These are phyloP conservation scores for Fraxinus baroniana DNA, from an alignment of 305 asterid species.

Conservation along the genomic window DNA sequence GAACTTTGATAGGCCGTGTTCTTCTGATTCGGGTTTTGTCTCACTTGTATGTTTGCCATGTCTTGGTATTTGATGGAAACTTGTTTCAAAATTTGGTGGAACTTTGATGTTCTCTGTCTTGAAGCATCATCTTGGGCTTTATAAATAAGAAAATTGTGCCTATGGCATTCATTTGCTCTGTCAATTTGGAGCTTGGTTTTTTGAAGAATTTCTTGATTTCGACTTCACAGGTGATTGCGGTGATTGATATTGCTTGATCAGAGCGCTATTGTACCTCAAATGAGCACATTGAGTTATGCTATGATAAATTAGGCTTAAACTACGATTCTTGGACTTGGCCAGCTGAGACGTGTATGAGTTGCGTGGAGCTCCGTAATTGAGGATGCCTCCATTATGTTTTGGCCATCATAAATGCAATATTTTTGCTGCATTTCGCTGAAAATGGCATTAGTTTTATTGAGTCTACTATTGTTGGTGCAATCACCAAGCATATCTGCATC, in stretches of 20 bases:
- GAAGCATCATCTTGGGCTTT: neutral
- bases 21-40: conserved; percentile 19
- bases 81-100: conserved; percentile 13
- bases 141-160: neutral
- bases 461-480: conserved; percentile 44
- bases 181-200: conserved; percentile 26
- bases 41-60: conserved; percentile 24
- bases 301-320: conserved; percentile 10
- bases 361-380: conserved; percentile 31
- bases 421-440: conserved; percentile 29
- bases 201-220: conserved; percentile 6
- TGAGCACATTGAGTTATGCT: conserved; percentile 5
- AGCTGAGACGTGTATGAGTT: conserved; percentile 19
- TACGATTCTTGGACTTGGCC: conserved; percentile 24
- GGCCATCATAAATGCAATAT: conserved; percentile 31
- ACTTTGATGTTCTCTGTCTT: conserved; percentile 16
- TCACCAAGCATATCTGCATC: conserved; percentile 43
- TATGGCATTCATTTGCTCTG: conserved; percentile 11
- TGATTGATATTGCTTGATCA: conserved; percentile 28
- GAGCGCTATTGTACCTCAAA: conserved; percentile 18
- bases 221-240: conserved; percentile 28
- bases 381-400: conserved; percentile 34
- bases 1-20: conserved; percentile 1
- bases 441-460: conserved; percentile 39
- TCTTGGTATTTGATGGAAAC: conserved; percentile 22